phyloP scores from a whole-genome alignment of 2,329 filamentous ascomycete species.

The Neofusicoccum umdonicola region DNA sequence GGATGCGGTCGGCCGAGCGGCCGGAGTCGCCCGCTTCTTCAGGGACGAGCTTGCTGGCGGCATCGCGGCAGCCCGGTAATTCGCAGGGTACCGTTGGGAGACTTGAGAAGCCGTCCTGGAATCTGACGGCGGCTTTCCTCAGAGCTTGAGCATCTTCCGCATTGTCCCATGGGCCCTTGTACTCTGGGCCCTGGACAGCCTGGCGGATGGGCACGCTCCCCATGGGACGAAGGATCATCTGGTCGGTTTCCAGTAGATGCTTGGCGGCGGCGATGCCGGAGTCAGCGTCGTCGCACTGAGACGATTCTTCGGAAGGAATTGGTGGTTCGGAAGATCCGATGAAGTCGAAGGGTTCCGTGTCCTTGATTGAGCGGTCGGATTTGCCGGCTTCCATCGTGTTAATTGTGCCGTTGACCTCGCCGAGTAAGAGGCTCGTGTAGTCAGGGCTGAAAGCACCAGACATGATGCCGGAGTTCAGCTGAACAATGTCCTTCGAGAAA shows the following conservation, averaged over 20 bases:
- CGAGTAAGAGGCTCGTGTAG: constrained; percentile 54
- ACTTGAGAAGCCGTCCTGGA: constrained; percentile 31
- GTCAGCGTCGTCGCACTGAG: not conserved
- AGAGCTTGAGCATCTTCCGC: constrained; percentile 27
- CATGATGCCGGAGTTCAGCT: constrained; percentile 55
- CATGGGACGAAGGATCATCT: constrained; percentile 38
- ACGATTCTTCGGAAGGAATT: not conserved
- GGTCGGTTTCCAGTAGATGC: constrained; percentile 29
- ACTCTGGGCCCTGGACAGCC: constrained; percentile 45
- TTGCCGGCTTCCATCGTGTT: constrained; percentile 49
- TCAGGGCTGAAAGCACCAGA: constrained; percentile 58
- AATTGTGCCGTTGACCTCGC: constrained; percentile 56
- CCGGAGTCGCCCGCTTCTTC: constrained; percentile 42
- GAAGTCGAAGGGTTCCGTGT: constrained; percentile 31
- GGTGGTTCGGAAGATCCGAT: not conserved
- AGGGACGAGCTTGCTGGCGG: constrained; percentile 31
- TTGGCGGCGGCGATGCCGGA: constrained; percentile 28
- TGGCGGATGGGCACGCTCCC: constrained; percentile 45
- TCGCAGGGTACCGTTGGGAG: constrained; percentile 20
- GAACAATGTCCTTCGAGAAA: constrained; percentile 50
- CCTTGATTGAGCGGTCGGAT: constrained; percentile 30
- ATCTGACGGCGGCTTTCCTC: constrained; percentile 29
- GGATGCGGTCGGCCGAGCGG: constrained; percentile 42
- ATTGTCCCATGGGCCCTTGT: constrained; percentile 38
- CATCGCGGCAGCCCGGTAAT: constrained; percentile 30